These are phyloP conservation scores for Lactifluus rugatus DNA, from an alignment of 768 basidiomycete species.

Conservation along the genomic window DNA sequence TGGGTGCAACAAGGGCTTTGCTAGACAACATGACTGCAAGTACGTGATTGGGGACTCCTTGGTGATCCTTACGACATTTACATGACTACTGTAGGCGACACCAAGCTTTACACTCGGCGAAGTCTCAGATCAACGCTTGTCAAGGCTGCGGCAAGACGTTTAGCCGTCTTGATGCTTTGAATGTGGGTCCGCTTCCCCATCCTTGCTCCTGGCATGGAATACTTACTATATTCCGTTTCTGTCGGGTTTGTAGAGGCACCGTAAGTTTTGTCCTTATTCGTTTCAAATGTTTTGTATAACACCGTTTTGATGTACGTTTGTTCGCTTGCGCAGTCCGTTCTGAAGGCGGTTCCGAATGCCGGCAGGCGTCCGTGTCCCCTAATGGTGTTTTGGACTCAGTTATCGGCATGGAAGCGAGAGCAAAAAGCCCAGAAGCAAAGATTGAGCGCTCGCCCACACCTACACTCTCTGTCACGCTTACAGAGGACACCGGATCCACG, in stretches of 20 bases:
- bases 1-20: slow-evolving; percentile 91
- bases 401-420: slow-evolving; percentile 5
- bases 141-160: slow-evolving; percentile 92
- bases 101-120: slow-evolving; percentile 79
- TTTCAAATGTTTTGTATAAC: neutral
- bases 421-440: slow-evolving; percentile 9
- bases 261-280: slow-evolving; percentile 35
- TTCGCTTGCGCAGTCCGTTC: slow-evolving; percentile 54
- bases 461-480: slow-evolving; percentile 10
- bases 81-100: slow-evolving; percentile 49
- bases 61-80: slow-evolving; percentile 5
- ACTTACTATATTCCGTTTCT: slow-evolving; percentile 8
- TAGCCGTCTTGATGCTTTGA: slow-evolving; percentile 86
- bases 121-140: slow-evolving; percentile 77
- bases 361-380: slow-evolving; percentile 26
- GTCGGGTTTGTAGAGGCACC: slow-evolving; percentile 46
- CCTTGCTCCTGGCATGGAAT: slow-evolving; percentile 20
- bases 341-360: slow-evolving; percentile 75
- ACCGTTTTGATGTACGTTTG: slow-evolving; percentile 18
- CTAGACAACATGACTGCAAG: slow-evolving; percentile 97
- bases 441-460: slow-evolving; percentile 16
- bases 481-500: slow-evolving; percentile 13
- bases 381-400: neutral
- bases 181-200: slow-evolving; percentile 47
- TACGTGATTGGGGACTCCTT: slow-evolving; percentile 32